These are phyloP conservation scores for Aotearoamyces nothofagi DNA, from an alignment of 2,329 filamentous ascomycete species.

Conservation along the genomic window DNA sequence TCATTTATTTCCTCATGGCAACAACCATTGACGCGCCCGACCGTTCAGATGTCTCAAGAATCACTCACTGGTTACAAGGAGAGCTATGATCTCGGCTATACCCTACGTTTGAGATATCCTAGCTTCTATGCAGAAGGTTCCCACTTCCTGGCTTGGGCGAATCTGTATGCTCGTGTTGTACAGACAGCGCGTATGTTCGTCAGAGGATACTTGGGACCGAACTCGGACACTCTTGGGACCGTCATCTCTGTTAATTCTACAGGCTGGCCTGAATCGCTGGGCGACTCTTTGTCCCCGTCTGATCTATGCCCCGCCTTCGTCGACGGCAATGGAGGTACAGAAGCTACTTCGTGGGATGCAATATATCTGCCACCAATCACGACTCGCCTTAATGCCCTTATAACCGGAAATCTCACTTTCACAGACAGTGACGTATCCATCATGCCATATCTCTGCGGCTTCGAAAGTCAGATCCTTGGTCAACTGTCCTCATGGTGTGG, in stretches of 20 bases:
- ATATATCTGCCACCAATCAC: conserved; percentile 37
- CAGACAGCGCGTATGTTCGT: conserved; percentile 47
- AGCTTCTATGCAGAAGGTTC: conserved; percentile 28
- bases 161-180: conserved; percentile 47
- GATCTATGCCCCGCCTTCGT: conserved; percentile 45
- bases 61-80: conserved; percentile 50
- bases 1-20: conserved; percentile 43
- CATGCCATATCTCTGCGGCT: conserved; percentile 57
- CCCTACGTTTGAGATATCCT: conserved; percentile 22
- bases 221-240: conserved; percentile 34
- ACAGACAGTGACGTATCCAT: conserved; percentile 34
- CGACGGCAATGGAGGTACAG: conserved; percentile 33
- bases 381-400: conserved; percentile 34
- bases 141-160: conserved; percentile 46
- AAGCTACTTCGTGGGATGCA: conserved; percentile 30
- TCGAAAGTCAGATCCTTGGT: conserved; percentile 53
- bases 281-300: conserved; percentile 47
- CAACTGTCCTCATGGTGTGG: conserved; percentile 44
- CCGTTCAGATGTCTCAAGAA: conserved; percentile 39
- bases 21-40: conserved; percentile 37
- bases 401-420: conserved; percentile 38
- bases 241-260: conserved; percentile 42
- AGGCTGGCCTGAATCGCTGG: conserved; percentile 33
- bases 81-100: conserved; percentile 32
- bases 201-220: conserved; percentile 42